A percentile compares a stretch with the other conserved stretches of the same genome.
Evolutionary conservation across 202 grass and related monocot species (phyloP).

Genomic region (Schoenoplectus tabernaemontani): DNA sequence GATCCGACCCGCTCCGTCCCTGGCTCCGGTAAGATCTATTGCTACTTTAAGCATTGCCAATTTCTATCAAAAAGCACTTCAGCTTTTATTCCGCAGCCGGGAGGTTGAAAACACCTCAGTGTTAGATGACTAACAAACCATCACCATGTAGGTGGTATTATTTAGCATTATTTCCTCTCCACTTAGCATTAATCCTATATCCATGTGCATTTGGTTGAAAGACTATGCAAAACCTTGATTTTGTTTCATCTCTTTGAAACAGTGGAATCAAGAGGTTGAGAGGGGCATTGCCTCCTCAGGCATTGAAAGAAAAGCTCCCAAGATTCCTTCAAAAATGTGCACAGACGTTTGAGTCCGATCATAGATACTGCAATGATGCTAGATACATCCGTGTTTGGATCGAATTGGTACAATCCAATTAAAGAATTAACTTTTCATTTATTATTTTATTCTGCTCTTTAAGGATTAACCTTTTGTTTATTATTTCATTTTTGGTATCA

Average conservation of each 20-base stretch:
- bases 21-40: slow-evolving; percentile 55
- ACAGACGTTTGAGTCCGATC: slow-evolving; percentile 61
- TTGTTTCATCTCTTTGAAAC: neutral
- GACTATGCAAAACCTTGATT: neutral
- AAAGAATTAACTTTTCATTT: neutral
- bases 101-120: too few relatives aligned
- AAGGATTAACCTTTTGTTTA: neutral
- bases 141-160: neutral
- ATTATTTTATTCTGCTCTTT: neutral
- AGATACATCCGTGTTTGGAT: slow-evolving; percentile 83
- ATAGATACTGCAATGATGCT: slow-evolving; percentile 50
- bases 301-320: slow-evolving; percentile 61
- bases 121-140: too few relatives aligned
- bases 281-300: slow-evolving; percentile 33
- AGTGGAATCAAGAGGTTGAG: slow-evolving; percentile 65
- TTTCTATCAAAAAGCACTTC: neutral
- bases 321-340: slow-evolving; percentile 94
- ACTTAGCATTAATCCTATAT: neutral
- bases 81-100: neutral
- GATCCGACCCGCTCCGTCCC: slow-evolving; percentile 72
- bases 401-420: slow-evolving; percentile 40
- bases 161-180: neutral
- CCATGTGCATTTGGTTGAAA: neutral
- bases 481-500: too few relatives aligned
- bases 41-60: neutral